Evolutionary conservation across 352 stramenopile genomes (phyloP).

Genomic region (Phytophthora uliginosa): DNA sequence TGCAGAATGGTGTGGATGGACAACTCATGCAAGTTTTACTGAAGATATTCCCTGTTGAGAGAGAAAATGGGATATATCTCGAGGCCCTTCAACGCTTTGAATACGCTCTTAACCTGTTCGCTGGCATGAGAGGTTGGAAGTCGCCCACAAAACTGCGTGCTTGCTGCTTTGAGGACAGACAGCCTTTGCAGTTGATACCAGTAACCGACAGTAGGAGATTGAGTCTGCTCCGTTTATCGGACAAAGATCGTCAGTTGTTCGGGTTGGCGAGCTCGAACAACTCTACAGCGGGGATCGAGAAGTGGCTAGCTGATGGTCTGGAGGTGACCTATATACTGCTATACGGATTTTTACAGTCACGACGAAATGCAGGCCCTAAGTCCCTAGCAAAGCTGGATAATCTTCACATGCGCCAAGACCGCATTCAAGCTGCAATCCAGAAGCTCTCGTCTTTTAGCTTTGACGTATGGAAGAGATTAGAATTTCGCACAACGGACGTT

Average conservation of each 20-base stretch:
- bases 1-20: conserved; percentile 18
- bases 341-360: conserved; percentile 28
- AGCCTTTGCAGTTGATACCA: conserved; percentile 26
- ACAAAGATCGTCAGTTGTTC: conserved; percentile 30
- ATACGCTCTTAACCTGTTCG: conserved; percentile 26
- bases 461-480: conserved; percentile 35
- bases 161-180: conserved; percentile 22
- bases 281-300: conserved; percentile 15
- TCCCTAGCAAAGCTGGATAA: conserved; percentile 21
- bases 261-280: conserved; percentile 9
- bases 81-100: conserved; percentile 24
- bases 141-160: conserved; percentile 12
- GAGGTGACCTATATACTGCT: conserved; percentile 30
- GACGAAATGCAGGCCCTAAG: conserved; percentile 23
- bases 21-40: conserved; percentile 28
- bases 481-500: conserved; percentile 27
- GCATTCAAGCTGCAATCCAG: conserved; percentile 25
- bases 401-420: conserved; percentile 13
- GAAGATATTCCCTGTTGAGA: conserved; percentile 19
- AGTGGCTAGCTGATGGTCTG: conserved; percentile 28
- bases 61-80: not conserved
- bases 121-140: conserved; percentile 27
- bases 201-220: conserved; percentile 28
- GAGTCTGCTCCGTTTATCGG: conserved; percentile 23
- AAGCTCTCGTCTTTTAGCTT: conserved; percentile 34